These are phyloP conservation scores for Xylaria sp. DNA, from an alignment of 2,329 filamentous ascomycete genomes.

Conservation along the genomic window DNA sequence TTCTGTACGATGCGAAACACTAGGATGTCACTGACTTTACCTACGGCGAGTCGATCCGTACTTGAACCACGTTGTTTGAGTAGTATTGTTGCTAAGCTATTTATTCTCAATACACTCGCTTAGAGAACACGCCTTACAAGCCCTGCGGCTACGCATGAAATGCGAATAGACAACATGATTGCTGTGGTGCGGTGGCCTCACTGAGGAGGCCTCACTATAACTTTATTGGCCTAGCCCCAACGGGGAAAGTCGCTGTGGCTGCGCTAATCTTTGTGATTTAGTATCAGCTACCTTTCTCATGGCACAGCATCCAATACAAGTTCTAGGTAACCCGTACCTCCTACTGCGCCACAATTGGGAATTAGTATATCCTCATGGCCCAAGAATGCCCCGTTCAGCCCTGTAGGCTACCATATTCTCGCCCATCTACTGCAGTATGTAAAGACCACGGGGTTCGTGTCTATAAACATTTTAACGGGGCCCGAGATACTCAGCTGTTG, in stretches of 20 bases:
- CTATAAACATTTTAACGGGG: background rate
- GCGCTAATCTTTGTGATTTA: background rate
- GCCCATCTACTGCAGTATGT: no score
- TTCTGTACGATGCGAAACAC: background rate
- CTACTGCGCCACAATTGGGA: conserved; percentile 31
- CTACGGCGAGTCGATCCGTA: background rate
- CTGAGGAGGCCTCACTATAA: conserved; percentile 14
- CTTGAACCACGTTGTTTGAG: background rate
- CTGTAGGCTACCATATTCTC: conserved; percentile 35
- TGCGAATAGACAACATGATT: background rate
- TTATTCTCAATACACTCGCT: background rate
- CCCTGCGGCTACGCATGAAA: background rate
- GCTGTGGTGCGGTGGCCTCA: background rate
- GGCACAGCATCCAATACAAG: no score
- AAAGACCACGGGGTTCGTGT: background rate
- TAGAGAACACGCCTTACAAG: background rate
- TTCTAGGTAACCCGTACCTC: background rate
- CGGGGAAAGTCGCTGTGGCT: background rate
- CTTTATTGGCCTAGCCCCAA: conserved; percentile 1
- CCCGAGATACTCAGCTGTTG: background rate
- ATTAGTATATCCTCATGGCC: background rate
- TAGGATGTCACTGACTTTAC: no score
- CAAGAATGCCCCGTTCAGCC: conserved; percentile 11
- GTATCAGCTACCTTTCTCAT: no score
- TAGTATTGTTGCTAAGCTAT: no score